A percentile compares a stretch with the other conserved stretches of the same genome.
Evolutionary conservation across 441 rosid species (phyloP).

Genomic region (Adansonia madagascariensis): DNA sequence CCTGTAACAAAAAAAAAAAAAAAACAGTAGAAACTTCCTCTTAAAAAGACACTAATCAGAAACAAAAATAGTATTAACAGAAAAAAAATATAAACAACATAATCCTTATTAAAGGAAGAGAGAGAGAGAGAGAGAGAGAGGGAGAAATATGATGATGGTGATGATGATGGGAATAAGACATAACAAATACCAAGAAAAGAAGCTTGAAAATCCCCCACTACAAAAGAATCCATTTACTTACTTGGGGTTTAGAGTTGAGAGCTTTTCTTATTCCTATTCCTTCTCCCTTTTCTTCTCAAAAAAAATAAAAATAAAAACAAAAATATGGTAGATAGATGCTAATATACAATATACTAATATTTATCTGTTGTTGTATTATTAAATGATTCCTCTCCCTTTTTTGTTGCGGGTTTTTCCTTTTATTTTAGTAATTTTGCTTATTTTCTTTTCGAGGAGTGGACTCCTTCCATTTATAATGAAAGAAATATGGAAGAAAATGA

Average conservation of each 20-base stretch:
- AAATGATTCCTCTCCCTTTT: constrained; percentile 30
- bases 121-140: constrained; percentile 27
- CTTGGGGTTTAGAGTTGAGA: constrained; percentile 11
- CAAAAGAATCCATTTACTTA: constrained; percentile 46
- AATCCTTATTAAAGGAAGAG: neutral
- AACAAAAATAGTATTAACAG: constrained; percentile 17
- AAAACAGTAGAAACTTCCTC: neutral
- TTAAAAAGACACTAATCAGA: constrained; percentile 19
- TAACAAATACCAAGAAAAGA: constrained; percentile 42
- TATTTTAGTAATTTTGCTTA: no score
- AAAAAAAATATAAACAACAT: constrained; percentile 4
- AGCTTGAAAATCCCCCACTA: constrained; percentile 44
- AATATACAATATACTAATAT: no score
- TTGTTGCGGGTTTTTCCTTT: neutral
- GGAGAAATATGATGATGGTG: constrained; percentile 26
- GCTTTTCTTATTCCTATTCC: constrained; percentile 6
- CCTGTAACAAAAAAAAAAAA: constrained; percentile 46
- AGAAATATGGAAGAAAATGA: no score
- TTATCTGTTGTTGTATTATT: neutral
- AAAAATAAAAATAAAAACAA: no score
- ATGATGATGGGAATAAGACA: neutral
- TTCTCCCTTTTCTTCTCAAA: neutral
- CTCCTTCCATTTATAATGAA: no score
- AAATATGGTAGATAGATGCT: no score
- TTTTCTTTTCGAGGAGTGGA: no score